phyloP scores from a whole-genome alignment of 192 early-diverging fungal genomes.

The Entophlyctis helioformis region DNA sequence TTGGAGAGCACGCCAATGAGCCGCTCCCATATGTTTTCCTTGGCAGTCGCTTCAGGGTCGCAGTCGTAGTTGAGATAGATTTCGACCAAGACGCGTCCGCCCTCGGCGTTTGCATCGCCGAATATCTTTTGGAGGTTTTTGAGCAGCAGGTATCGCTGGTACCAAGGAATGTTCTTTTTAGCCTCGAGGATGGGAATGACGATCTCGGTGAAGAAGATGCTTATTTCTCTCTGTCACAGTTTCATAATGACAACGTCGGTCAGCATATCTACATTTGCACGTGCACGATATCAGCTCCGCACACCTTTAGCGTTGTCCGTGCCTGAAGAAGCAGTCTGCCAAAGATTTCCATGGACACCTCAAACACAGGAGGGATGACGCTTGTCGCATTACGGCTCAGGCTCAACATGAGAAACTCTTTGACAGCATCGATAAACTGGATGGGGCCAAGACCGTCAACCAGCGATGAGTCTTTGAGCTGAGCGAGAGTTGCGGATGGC shows the following conservation, averaged over 20 bases:
- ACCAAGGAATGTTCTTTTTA: slow-evolving; percentile 41
- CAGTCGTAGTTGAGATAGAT: slow-evolving; percentile 95
- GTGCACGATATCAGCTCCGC: too few relatives aligned
- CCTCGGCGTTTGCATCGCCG: slow-evolving; percentile 45
- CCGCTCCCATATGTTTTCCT: slow-evolving; percentile 84
- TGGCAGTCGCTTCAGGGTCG: slow-evolving; percentile 52
- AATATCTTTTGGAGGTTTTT: slow-evolving; percentile 57
- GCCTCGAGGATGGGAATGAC: slow-evolving; percentile 81
- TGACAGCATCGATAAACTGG: slow-evolving; percentile 70
- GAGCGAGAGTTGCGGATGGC: slow-evolving; percentile 32
- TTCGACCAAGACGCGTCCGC: slow-evolving; percentile 66
- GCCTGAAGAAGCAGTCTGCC: slow-evolving; percentile 64
- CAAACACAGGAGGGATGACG: slow-evolving; percentile 64
- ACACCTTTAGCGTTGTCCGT: too few relatives aligned
- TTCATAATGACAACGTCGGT: too few relatives aligned
- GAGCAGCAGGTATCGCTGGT: slow-evolving; percentile 65
- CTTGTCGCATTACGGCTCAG: slow-evolving; percentile 73
- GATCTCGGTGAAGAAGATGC: slow-evolving; percentile 82
- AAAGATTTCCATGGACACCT: slow-evolving; percentile 73
- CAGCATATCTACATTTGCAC: too few relatives aligned
- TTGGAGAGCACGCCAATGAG: slow-evolving; percentile 60
- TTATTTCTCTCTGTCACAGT: slow-evolving; percentile 78
- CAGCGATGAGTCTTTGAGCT: slow-evolving; percentile 11
- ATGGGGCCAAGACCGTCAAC: slow-evolving; percentile 25
- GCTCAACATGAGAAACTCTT: slow-evolving; percentile 74